phyloP scores from a whole-genome alignment of 768 basidiomycete species.

The Lactarius hengduanensis region DNA sequence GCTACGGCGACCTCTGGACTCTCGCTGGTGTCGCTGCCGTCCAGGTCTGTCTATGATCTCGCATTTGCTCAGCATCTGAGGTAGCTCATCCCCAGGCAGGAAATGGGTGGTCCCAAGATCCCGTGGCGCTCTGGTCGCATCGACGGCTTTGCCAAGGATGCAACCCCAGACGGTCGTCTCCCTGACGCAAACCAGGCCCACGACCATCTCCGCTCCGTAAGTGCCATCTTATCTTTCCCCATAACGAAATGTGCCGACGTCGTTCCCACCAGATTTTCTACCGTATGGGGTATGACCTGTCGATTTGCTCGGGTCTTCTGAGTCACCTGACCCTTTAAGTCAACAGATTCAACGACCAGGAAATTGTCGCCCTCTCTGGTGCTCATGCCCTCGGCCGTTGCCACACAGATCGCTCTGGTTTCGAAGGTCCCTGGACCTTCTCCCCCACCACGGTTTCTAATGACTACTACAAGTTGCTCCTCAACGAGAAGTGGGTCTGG shows the following conservation, averaged over 20 bases:
- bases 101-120: conserved; percentile 89
- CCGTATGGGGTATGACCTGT: conserved; percentile 67
- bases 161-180: conserved; percentile 84
- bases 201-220: conserved; percentile 78
- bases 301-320: background rate
- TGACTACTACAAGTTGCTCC: conserved; percentile 82
- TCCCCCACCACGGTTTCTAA: conserved; percentile 86
- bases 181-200: conserved; percentile 84
- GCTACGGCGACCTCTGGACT: conserved; percentile 96
- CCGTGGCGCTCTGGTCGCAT: conserved; percentile 94
- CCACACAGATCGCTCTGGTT: conserved; percentile 79
- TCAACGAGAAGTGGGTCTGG: conserved; percentile 94
- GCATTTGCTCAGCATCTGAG: background rate
- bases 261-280: conserved; percentile 63
- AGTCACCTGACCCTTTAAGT: background rate
- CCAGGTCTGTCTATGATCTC: conserved; percentile 48
- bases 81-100: conserved; percentile 40
- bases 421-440: conserved; percentile 94
- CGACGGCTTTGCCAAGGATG: conserved; percentile 74
- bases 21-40: conserved; percentile 90
- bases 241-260: background rate
- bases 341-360: conserved; percentile 87
- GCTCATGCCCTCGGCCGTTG: conserved; percentile 96
- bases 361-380: conserved; percentile 93
- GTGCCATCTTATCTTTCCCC: conserved; percentile 29